These are phyloP conservation scores for Aspergillus udagawae DNA, from an alignment of 2,329 filamentous ascomycete species.

Conservation along the genomic window DNA sequence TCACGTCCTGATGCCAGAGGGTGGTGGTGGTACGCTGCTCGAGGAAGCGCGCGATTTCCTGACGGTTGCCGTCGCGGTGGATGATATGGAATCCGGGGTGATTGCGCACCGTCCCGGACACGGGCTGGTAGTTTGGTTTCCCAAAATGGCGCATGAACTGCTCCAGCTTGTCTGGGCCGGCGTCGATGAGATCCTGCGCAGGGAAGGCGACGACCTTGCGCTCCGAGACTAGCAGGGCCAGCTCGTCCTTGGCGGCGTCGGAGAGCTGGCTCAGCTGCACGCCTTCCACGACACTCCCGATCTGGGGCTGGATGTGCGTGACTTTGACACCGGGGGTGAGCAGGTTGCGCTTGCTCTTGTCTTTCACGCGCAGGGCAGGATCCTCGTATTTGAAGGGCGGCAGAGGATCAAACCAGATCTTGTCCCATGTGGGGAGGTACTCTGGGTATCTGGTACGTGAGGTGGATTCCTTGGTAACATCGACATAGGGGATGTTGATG, in stretches of 20 bases:
- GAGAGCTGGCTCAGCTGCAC: slow-evolving; percentile 48
- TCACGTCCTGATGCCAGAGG: slow-evolving; percentile 49
- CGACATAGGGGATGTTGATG: slow-evolving; percentile 48
- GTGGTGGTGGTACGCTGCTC: slow-evolving; percentile 44
- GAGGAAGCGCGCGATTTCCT: slow-evolving; percentile 42
- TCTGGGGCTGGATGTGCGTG: slow-evolving; percentile 39
- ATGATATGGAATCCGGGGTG: slow-evolving; percentile 47
- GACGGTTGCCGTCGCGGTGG: slow-evolving; percentile 42
- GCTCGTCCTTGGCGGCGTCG: slow-evolving; percentile 48
- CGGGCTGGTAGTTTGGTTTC: slow-evolving; percentile 44
- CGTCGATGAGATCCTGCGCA: slow-evolving; percentile 48
- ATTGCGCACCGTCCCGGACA: slow-evolving; percentile 38
- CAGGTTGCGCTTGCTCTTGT: slow-evolving; percentile 37
- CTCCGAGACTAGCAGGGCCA: slow-evolving; percentile 65
- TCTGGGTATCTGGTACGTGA: slow-evolving; percentile 40
- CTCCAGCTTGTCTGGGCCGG: slow-evolving; percentile 40
- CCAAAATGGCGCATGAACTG: slow-evolving; percentile 46
- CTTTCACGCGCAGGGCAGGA: slow-evolving; percentile 44
- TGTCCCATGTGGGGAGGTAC: slow-evolving; percentile 47
- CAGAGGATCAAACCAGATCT: slow-evolving; percentile 45
- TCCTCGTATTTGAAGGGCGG: slow-evolving; percentile 44
- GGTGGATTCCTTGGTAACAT: slow-evolving; percentile 35
- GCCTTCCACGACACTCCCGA: slow-evolving; percentile 41
- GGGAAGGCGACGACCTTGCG: slow-evolving; percentile 54
- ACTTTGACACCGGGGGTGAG: slow-evolving; percentile 28